A percentile compares a stretch with the other conserved stretches of the same genome.
Conservation (phyloP, 2,329 filamentous ascomycete species). For the Xylariaceae sp. region DNA sequence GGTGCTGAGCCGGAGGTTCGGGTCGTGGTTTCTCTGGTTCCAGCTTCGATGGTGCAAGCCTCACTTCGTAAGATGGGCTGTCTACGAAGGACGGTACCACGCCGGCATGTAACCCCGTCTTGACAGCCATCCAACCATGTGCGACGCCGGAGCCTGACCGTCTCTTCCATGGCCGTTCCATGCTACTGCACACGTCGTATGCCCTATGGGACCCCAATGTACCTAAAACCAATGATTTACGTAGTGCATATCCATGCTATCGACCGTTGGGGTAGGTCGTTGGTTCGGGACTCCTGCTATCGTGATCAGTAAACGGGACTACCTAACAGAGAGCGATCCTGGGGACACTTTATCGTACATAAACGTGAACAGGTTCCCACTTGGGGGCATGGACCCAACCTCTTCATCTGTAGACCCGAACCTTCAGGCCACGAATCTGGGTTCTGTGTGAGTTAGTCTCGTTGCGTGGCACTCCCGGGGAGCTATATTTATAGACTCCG, state of each 20-base stretch:
- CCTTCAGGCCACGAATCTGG: not conserved
- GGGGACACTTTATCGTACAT: not conserved
- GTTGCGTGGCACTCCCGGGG: not conserved
- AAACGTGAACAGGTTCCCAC: not conserved
- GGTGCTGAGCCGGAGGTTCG: too few relatives aligned
- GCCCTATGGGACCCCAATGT: not conserved
- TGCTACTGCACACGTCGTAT: not conserved
- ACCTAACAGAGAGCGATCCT: not conserved
- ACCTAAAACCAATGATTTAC: not conserved
- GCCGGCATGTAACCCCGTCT: too few relatives aligned
- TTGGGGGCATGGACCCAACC: not conserved
- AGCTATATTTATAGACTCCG: not conserved
- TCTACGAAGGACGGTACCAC: too few relatives aligned
- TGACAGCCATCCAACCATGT: not conserved
- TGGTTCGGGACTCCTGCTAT: too few relatives aligned
- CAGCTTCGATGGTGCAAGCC: too few relatives aligned
- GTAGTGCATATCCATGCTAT: not conserved
- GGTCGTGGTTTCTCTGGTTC: too few relatives aligned
- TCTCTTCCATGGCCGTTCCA: not conserved
- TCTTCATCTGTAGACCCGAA: not conserved
- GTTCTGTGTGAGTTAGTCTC: not conserved
- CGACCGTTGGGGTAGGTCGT: too few relatives aligned
- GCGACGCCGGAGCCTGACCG: not conserved
- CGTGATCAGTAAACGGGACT: not conserved
- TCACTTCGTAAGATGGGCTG: too few relatives aligned